Base-by-base conservation (phyloP, 176 grass and related monocot species). In the Eremochloa ophiuroides region DNA sequence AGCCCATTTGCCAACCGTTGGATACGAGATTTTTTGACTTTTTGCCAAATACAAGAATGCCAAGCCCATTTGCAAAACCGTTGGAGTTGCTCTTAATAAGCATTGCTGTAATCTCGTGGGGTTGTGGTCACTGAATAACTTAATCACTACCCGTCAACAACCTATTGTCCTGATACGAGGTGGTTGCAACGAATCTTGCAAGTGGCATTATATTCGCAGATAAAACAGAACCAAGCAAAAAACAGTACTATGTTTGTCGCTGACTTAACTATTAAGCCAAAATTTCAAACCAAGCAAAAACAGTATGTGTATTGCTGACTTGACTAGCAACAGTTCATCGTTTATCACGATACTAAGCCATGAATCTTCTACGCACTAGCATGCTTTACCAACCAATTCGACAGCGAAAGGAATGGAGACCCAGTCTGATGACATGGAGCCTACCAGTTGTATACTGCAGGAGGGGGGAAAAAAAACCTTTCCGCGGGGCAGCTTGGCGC, bases 151-250 rank as follows among this genome's bases (percentile, higher is more conserved):
- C n/a, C 72, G 26, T 10, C 26, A 84, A 33, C 72, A 67, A 25
- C 82, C 47, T 33, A 42, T 16, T 85, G 58, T 41, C 33, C 11
- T 64, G 15, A 25, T 28, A 47, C 17, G 34, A 47, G 44, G 66
- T 34, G 34, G 55, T 56, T 40, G 22, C 10, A 51, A 72, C 26
- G 46, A 74, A 86, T 67, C 60, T 80, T 44, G 41, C 56, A 74
- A n/a, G n/a, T n/a, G n/a, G n/a, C n/a, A n/a, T n/a, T n/a, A n/a
- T 6, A 35, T 20, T 3, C 44, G 28, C 18, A 53, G 60, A 56
- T 27, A 44, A 6, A 28, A 28, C 28, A 55, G n/a, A 55, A 55
- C 7, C 31, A 43, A n/a, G 13, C 3, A 22, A 51, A 55, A 39
- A 20, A n/a, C n/a, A n/a, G n/a, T n/a, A n/a, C n/a, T n/a, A n/a